phyloP scores from a whole-genome alignment of 257 asterid species.

The Mitragyna speciosa region DNA sequence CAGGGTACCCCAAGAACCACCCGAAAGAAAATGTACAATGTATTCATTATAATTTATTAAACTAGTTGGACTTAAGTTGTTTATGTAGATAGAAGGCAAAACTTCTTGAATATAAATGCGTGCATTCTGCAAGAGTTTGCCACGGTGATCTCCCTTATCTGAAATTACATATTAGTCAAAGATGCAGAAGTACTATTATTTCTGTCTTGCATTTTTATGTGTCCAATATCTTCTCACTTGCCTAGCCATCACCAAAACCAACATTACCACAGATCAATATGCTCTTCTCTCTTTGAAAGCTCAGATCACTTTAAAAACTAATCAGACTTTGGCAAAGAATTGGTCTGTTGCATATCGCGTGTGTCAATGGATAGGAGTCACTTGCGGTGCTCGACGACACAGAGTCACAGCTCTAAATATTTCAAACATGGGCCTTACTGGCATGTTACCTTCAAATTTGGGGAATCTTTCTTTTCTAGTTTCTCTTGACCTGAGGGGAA shows the following conservation, averaged over 20 bases:
- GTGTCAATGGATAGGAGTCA: not conserved
- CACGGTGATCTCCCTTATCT: too few relatives aligned
- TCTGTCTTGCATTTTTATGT: too few relatives aligned
- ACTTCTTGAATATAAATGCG: too few relatives aligned
- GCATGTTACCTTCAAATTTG: not conserved
- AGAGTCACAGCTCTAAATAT: not conserved
- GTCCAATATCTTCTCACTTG: too few relatives aligned
- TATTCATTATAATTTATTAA: too few relatives aligned
- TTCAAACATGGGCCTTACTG: not conserved
- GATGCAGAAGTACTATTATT: too few relatives aligned
- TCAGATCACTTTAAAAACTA: not conserved
- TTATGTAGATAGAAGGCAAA: too few relatives aligned
- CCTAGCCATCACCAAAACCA: not conserved
- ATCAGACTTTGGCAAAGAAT: not conserved
- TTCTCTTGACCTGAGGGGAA: not conserved
- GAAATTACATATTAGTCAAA: too few relatives aligned
- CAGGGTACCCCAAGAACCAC: too few relatives aligned
- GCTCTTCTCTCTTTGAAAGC: constrained; percentile 1
- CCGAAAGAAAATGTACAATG: too few relatives aligned
- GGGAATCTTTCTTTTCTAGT: not conserved
- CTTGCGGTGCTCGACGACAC: not conserved
- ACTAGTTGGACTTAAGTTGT: too few relatives aligned
- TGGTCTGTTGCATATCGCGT: not conserved
- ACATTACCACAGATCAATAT: not conserved
- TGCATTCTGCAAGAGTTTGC: too few relatives aligned